A percentile compares a stretch with the other conserved stretches of the same genome.
Conservation (phyloP, 345 rosid species). For the Citrus maxima region DNA sequence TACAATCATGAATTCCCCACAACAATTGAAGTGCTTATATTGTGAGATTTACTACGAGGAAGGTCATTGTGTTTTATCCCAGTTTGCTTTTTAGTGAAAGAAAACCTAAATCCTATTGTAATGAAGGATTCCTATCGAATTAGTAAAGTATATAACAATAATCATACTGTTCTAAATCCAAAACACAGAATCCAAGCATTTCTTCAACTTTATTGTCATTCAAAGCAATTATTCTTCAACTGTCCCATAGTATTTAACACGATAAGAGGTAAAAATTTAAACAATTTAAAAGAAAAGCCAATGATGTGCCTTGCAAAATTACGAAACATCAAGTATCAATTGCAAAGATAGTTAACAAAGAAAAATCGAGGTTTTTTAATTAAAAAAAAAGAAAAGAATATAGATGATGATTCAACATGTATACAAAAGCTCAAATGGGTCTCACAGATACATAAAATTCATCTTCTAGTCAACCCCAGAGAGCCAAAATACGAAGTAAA, state of each 20-base stretch:
- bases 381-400: no score
- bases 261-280: not conserved
- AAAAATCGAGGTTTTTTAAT: no score
- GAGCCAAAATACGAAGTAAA: not conserved
- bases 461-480: not conserved
- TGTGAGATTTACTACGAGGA: no score
- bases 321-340: not conserved
- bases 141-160: not conserved
- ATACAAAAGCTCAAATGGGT: not conserved
- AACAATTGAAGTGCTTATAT: not conserved
- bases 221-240: not conserved
- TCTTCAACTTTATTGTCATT: not conserved
- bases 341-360: not conserved
- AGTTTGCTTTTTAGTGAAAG: not conserved
- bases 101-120: not conserved
- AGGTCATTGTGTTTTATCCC: not conserved
- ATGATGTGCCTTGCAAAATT: not conserved
- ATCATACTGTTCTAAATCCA: not conserved
- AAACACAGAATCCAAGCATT: not conserved
- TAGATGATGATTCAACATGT: not conserved
- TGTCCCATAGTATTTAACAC: not conserved
- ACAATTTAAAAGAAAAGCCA: not conserved
- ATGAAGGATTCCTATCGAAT: not conserved
- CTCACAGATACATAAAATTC: not conserved
- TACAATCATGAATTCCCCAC: not conserved